These are phyloP conservation scores for Murraya paniculata DNA, from an alignment of 345 rosid genomes.

Conservation along the genomic window DNA sequence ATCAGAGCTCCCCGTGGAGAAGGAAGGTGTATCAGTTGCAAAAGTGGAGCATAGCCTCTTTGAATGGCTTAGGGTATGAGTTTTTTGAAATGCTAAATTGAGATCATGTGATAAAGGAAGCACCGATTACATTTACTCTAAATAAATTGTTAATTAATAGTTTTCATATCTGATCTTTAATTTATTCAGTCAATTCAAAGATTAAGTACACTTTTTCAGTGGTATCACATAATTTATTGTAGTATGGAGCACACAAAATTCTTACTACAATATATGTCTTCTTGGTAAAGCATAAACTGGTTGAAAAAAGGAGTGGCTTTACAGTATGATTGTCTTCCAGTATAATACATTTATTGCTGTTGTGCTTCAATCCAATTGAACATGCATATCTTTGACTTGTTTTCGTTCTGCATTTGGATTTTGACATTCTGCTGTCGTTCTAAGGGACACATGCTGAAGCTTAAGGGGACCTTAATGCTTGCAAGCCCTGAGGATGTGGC, in stretches of 20 bases:
- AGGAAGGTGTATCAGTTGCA: conserved; percentile 86
- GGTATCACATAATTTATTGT: not conserved
- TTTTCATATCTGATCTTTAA: not conserved
- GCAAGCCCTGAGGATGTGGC: conserved; percentile 92
- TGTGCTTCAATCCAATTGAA: conserved; percentile 1
- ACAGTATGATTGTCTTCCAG: not conserved
- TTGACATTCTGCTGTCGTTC: conserved; percentile 22
- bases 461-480: conserved; percentile 91
- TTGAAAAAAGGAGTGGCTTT: not conserved
- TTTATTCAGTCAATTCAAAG: not conserved
- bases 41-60: conserved; percentile 89
- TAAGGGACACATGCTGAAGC: conserved; percentile 89
- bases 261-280: not conserved
- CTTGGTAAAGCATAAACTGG: not conserved
- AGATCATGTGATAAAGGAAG: not conserved
- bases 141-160: not conserved
- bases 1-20: conserved; percentile 86
- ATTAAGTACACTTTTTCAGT: not conserved
- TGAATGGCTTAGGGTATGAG: conserved; percentile 93
- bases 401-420: conserved; percentile 11
- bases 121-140: not conserved
- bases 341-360: not conserved
- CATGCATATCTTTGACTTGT: conserved; percentile 1
- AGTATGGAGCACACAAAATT: not conserved
- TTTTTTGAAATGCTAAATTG: conserved; percentile 11